Evolutionary conservation across 495 filamentous ascomycete genomes (phyloP).

Genomic region (Talaromyces borbonicus): DNA sequence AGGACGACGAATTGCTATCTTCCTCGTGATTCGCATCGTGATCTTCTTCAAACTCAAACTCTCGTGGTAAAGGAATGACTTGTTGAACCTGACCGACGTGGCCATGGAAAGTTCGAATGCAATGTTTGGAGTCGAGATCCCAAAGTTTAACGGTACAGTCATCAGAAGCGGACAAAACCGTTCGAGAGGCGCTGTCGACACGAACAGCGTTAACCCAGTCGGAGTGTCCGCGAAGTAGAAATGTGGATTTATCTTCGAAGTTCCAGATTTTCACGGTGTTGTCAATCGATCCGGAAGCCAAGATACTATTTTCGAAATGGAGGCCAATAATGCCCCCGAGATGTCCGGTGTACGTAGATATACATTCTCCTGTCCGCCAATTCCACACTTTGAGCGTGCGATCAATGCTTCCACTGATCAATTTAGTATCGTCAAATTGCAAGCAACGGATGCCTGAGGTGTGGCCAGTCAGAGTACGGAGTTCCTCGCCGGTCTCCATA

Average conservation of each 20-base stretch:
- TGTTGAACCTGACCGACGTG: constrained; percentile 95
- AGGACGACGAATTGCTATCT: constrained; percentile 30
- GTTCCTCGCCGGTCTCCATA: constrained; percentile 73
- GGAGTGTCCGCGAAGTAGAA: constrained; percentile 67
- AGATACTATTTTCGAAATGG: constrained; percentile 71
- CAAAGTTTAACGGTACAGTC: constrained; percentile 88
- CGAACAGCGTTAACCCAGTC: constrained; percentile 94
- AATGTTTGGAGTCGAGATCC: constrained; percentile 75
- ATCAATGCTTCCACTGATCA: constrained; percentile 79
- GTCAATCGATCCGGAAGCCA: constrained; percentile 84
- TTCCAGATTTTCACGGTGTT: constrained; percentile 90
- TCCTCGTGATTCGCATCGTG: constrained; percentile 48
- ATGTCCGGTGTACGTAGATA: constrained; percentile 71
- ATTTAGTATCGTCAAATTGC: constrained; percentile 85
- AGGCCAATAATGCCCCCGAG: constrained; percentile 71
- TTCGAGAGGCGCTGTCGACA: constrained; percentile 70
- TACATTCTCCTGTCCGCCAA: constrained; percentile 83
- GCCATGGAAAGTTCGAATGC: constrained; percentile 76
- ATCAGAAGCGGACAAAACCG: constrained; percentile 85
- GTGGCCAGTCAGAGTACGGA: constrained; percentile 77
- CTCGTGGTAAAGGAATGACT: constrained; percentile 66
- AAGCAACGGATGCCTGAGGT: constrained; percentile 73
- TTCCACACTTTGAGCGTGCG: constrained; percentile 87
- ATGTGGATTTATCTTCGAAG: constrained; percentile 72
- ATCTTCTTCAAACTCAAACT: constrained; percentile 79